phyloP scores from a whole-genome alignment of 2,329 filamentous ascomycete genomes.

The Aphanocladium album region DNA sequence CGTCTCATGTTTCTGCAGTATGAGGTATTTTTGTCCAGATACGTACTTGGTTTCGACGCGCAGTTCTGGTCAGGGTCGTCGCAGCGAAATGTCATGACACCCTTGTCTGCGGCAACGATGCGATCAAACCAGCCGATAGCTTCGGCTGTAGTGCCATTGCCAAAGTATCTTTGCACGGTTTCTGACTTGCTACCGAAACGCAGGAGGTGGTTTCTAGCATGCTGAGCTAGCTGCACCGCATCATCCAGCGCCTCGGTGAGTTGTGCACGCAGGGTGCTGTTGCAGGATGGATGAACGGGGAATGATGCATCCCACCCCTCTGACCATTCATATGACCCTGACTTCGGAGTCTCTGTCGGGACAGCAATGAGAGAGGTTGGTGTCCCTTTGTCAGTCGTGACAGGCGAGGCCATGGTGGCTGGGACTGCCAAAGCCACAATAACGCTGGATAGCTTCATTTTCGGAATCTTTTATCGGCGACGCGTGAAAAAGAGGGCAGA shows the following conservation, averaged over 20 bases:
- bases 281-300: constrained; percentile 61
- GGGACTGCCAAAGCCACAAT: background rate
- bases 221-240: constrained; percentile 50
- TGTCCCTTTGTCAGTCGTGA: constrained; percentile 5
- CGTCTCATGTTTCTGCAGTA: background rate
- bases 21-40: background rate
- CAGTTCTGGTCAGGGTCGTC: constrained; percentile 66
- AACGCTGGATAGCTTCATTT: background rate
- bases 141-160: constrained; percentile 50
- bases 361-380: constrained; percentile 17
- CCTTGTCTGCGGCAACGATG: constrained; percentile 53
- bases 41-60: constrained; percentile 38
- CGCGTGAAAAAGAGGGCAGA: background rate
- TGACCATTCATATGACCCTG: constrained; percentile 28
- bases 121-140: constrained; percentile 59
- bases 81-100: constrained; percentile 57
- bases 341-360: constrained; percentile 17
- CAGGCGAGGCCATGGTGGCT: background rate
- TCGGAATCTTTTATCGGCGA: background rate
- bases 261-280: constrained; percentile 53
- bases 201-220: constrained; percentile 59
- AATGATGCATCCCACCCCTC: constrained; percentile 30
- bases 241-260: constrained; percentile 54
- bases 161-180: constrained; percentile 63
- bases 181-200: constrained; percentile 52